Percentiles rank a stretch among this genome's conserved stretches.
phyloP scores from a whole-genome alignment of 768 basidiomycete species.

The Pleurotus pulmonarius region DNA sequence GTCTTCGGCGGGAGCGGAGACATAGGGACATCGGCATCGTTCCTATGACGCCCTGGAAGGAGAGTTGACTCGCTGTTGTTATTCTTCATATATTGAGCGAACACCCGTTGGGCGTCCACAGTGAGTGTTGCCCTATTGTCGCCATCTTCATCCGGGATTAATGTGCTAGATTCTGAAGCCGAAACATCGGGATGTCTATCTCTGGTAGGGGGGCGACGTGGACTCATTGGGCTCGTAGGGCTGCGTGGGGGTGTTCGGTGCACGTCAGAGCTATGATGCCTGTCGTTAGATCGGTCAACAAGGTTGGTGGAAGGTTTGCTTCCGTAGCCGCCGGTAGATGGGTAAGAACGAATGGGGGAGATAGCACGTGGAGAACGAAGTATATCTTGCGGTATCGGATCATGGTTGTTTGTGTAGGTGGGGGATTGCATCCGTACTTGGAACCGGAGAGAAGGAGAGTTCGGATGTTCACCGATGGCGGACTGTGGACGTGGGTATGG shows the following conservation, averaged over 20 bases:
- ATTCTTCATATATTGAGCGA: conserved; percentile 1
- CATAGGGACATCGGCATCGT: conserved; percentile 4
- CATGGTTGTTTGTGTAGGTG: conserved; percentile 23
- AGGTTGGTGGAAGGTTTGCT: conserved; percentile 27
- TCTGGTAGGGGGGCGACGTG: conserved; percentile 28
- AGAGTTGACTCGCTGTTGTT: conserved; percentile 1
- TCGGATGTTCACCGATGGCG: conserved; percentile 46
- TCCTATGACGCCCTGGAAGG: conserved; percentile 1
- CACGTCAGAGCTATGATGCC: conserved; percentile 38
- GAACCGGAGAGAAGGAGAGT: conserved; percentile 32
- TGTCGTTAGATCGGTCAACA: conserved; percentile 30
- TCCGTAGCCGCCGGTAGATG: conserved; percentile 23
- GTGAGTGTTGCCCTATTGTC: neutral
- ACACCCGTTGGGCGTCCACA: neutral
- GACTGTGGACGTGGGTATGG: conserved; percentile 64
- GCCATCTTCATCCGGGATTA: neutral
- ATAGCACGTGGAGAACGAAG: conserved; percentile 36
- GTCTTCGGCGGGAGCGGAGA: conserved; percentile 3
- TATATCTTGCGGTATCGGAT: conserved; percentile 31
- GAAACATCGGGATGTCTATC: conserved; percentile 17
- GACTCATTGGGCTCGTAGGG: conserved; percentile 52
- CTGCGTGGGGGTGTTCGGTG: conserved; percentile 56
- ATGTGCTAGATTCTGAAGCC: neutral
- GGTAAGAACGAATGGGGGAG: conserved; percentile 31
- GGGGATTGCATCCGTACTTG: conserved; percentile 31